phyloP scores from a whole-genome alignment of 2,329 filamentous ascomycete species.

The Lasiodiplodia theobromae region DNA sequence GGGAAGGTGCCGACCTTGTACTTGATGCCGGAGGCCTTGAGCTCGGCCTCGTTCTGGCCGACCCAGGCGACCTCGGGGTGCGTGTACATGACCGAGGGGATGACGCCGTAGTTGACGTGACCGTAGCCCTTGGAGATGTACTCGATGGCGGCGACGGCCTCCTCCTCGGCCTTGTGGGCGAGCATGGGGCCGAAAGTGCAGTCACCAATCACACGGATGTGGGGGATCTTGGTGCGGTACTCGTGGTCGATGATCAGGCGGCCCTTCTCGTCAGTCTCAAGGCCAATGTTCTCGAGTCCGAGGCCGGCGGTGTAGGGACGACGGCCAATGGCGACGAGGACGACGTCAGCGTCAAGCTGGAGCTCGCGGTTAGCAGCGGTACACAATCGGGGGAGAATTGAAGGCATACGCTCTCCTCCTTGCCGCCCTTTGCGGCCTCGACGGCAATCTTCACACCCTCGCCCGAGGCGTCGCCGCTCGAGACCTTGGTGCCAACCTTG shows the following conservation, averaged over 20 bases:
- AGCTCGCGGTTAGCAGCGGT: slow-evolving; percentile 33
- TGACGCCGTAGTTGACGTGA: slow-evolving; percentile 98
- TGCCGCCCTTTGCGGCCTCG: slow-evolving; percentile 95
- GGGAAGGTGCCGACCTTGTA: slow-evolving; percentile 96
- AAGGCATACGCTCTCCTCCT: slow-evolving; percentile 77
- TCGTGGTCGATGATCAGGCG: slow-evolving; percentile 97
- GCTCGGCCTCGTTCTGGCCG: slow-evolving; percentile 93
- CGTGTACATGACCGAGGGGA: slow-evolving; percentile 99
- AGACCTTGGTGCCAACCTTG: slow-evolving; percentile 96
- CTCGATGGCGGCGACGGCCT: slow-evolving; percentile 92
- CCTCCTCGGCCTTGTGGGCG: slow-evolving; percentile 98
- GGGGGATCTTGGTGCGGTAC: slow-evolving; percentile 96
- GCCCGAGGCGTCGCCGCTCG: slow-evolving; percentile 79
- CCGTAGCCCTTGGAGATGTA: slow-evolving; percentile 98
- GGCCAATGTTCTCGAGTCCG: slow-evolving; percentile 89
- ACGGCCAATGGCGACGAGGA: slow-evolving; percentile 95
- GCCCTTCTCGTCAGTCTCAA: slow-evolving; percentile 91
- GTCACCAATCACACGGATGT: slow-evolving; percentile 97
- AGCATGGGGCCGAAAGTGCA: slow-evolving; percentile 98
- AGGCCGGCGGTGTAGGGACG: slow-evolving; percentile 93
- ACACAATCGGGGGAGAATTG: slow-evolving; percentile 27
- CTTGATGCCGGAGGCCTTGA: slow-evolving; percentile 87
- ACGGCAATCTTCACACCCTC: slow-evolving; percentile 82
- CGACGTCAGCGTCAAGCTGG: slow-evolving; percentile 90
- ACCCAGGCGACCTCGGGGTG: slow-evolving; percentile 99